Conservation (phyloP, 768 basidiomycete species). For the Naganishia kalamii region DNA sequence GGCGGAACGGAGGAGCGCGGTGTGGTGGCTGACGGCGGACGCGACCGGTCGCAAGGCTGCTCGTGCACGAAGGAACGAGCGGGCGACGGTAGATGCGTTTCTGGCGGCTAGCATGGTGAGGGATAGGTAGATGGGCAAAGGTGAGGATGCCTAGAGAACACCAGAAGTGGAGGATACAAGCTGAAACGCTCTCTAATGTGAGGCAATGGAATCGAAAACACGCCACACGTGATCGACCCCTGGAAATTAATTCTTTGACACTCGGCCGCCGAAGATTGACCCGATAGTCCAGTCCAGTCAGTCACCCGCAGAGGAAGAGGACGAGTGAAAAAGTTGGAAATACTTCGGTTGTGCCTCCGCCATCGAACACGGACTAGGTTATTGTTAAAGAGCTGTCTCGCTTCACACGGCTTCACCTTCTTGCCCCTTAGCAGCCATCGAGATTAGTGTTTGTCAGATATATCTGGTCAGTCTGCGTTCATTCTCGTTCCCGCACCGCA, state of each 20-base stretch:
- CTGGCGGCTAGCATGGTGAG: not conserved
- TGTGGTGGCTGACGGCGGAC: not conserved
- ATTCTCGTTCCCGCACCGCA: not conserved
- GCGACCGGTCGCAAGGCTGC: not conserved
- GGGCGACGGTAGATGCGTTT: conserved; percentile 6
- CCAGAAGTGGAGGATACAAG: too few relatives aligned
- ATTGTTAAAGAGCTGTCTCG: not conserved
- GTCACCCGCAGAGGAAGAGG: too few relatives aligned
- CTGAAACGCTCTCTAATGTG: too few relatives aligned
- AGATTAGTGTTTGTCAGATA: not conserved
- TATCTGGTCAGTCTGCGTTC: not conserved
- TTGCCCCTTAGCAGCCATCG: not conserved
- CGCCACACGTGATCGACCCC: not conserved
- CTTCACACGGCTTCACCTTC: not conserved
- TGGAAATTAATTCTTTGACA: not conserved
- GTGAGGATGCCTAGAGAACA: not conserved
- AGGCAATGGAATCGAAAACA: not conserved
- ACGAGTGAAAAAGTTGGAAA: not conserved
- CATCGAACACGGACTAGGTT: not conserved
- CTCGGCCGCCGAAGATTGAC: not conserved
- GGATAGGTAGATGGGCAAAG: not conserved
- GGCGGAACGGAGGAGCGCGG: not conserved
- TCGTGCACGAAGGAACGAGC: conserved; percentile 4
- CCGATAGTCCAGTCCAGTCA: too few relatives aligned
- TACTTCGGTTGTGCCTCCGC: not conserved